These are phyloP conservation scores for Pterocarpus macrocarpus DNA, from an alignment of 306 rosid species.

Conservation along the genomic window DNA sequence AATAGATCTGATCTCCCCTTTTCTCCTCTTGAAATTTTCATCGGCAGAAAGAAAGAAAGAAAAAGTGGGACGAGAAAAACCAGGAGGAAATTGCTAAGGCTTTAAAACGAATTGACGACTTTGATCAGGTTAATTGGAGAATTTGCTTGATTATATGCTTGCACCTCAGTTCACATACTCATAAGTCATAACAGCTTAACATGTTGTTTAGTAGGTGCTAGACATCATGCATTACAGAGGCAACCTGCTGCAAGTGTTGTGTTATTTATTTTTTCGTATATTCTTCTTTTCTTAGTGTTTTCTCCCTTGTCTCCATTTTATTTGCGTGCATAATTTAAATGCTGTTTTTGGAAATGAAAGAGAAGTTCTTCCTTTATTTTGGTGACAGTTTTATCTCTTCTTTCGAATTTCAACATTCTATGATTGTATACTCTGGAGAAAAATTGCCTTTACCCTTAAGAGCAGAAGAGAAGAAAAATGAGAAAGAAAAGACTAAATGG, in stretches of 20 bases:
- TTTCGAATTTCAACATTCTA: conserved; percentile 14
- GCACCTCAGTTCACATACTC: conserved; percentile 7
- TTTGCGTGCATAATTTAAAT: conserved; percentile 33
- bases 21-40: conserved; percentile 36
- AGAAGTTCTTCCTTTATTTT: background rate
- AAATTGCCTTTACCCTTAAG: background rate
- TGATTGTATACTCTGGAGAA: background rate
- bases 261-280: background rate
- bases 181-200: conserved; percentile 6
- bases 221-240: conserved; percentile 11
- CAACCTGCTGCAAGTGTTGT: conserved; percentile 43
- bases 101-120: conserved; percentile 76
- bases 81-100: conserved; percentile 93
- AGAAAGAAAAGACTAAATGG: conserved; percentile 15
- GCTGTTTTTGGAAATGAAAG: conserved; percentile 10
- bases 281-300: conserved; percentile 18
- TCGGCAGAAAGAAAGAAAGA: conserved; percentile 84
- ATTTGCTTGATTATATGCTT: conserved; percentile 34
- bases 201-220: conserved; percentile 34
- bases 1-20: conserved; percentile 30
- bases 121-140: conserved; percentile 80
- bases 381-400: conserved; percentile 10
- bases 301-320: conserved; percentile 12
- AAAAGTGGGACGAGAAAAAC: conserved; percentile 85
- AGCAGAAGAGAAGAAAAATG: conserved; percentile 22